Conservation (phyloP, 352 stramenopile species). For the Globisporangium camurandrum region DNA sequence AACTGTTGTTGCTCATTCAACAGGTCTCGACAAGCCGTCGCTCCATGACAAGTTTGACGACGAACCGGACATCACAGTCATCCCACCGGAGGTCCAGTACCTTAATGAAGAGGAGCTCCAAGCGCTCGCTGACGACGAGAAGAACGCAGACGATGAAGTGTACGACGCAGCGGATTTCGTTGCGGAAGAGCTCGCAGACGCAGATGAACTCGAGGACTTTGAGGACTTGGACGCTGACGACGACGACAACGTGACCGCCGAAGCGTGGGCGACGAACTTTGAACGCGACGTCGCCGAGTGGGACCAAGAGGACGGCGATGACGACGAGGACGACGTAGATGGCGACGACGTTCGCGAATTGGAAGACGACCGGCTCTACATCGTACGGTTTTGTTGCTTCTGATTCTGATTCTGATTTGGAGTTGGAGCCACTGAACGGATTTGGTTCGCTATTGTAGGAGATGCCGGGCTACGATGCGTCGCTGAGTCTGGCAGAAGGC, state of each 20-base stretch:
- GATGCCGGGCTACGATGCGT: slow-evolving; percentile 63
- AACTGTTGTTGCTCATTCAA: background rate
- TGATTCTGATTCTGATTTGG: background rate
- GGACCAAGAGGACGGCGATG: slow-evolving; percentile 28
- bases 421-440: too few relatives aligned
- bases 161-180: slow-evolving; percentile 23
- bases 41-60: slow-evolving; percentile 52
- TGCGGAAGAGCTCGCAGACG: slow-evolving; percentile 22
- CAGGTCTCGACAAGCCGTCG: slow-evolving; percentile 40
- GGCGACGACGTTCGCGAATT: slow-evolving; percentile 12
- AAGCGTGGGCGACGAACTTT: slow-evolving; percentile 62
- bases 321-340: background rate
- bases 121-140: slow-evolving; percentile 8
- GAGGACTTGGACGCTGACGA: slow-evolving; percentile 34
- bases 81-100: slow-evolving; percentile 59
- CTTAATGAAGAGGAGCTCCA: slow-evolving; percentile 39
- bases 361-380: slow-evolving; percentile 65
- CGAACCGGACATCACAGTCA: slow-evolving; percentile 29
- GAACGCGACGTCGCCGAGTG: slow-evolving; percentile 52
- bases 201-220: slow-evolving; percentile 11
- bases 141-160: slow-evolving; percentile 11
- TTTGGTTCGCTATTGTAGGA: too few relatives aligned
- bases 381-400: slow-evolving; percentile 22
- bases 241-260: slow-evolving; percentile 32
- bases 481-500: slow-evolving; percentile 45